These are phyloP conservation scores for Anethum foeniculum DNA, from an alignment of 140 eudicot species.

Conservation along the genomic window DNA sequence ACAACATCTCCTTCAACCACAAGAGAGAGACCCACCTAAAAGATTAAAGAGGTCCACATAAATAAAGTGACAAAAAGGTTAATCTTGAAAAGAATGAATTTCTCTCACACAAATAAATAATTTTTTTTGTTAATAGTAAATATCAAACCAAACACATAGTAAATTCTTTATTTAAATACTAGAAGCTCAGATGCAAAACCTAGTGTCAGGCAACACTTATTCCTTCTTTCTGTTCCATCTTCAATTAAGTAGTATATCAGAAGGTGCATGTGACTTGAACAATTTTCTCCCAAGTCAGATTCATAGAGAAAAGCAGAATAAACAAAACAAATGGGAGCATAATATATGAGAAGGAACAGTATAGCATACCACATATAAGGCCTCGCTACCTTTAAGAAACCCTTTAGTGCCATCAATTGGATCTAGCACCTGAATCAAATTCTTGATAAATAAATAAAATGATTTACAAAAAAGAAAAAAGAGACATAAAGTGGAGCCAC, in stretches of 20 bases:
- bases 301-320: not conserved
- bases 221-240: not conserved
- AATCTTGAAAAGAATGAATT: not conserved
- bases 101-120: not conserved
- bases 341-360: not conserved
- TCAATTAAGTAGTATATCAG: not conserved
- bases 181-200: not conserved
- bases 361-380: constrained; percentile 80
- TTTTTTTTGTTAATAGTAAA: not conserved
- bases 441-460: not conserved
- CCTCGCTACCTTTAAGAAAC: constrained; percentile 73
- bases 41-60: constrained; percentile 8
- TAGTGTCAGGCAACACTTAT: not conserved
- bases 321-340: not conserved
- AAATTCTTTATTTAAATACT: not conserved
- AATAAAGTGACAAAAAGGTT: not conserved
- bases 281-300: not conserved
- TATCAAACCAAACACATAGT: not conserved
- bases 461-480: not conserved
- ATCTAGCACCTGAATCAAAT: constrained; percentile 68
- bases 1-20: constrained; percentile 90
- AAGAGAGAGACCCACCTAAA: constrained; percentile 92
- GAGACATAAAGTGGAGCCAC: not conserved
- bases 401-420: constrained; percentile 98
- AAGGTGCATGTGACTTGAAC: not conserved